Evolutionary conservation across 768 basidiomycete genomes (phyloP).

Genomic region (Boletus rex-veris): DNA sequence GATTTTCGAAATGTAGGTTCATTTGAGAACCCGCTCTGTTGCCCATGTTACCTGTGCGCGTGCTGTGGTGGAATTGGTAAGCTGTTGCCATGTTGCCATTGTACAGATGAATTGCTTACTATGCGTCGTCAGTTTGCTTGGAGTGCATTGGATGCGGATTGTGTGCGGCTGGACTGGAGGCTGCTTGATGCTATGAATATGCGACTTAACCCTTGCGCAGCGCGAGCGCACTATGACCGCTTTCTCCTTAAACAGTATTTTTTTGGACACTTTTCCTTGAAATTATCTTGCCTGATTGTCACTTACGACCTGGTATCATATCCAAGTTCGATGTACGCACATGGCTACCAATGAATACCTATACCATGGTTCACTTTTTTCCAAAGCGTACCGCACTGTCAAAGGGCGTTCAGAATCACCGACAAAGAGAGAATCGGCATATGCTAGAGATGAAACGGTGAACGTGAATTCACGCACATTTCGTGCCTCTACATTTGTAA

Average conservation of each 20-base stretch:
- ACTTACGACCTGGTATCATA: background rate
- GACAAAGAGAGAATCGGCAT: no score
- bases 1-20: conserved; percentile 34
- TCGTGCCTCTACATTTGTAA: no score
- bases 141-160: conserved; percentile 70
- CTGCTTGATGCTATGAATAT: conserved; percentile 1
- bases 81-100: conserved; percentile 6
- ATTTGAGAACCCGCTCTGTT: conserved; percentile 62
- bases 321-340: background rate
- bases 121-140: conserved; percentile 47
- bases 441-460: no score
- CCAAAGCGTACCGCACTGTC: background rate
- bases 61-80: conserved; percentile 67
- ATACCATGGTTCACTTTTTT: background rate
- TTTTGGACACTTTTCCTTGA: background rate
- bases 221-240: no score
- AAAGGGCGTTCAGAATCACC: no score
- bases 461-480: no score
- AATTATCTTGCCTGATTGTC: no score
- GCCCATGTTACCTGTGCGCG: conserved; percentile 70
- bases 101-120: conserved; percentile 1
- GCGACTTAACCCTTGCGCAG: background rate
- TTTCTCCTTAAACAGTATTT: background rate
- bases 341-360: background rate
- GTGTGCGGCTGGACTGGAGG: conserved; percentile 49